A percentile compares a stretch with the other conserved stretches of the same genome.
Evolutionary conservation across 1,284 basidiomycete species (phyloP).

Genomic region (Singerocomus inundabilis): DNA sequence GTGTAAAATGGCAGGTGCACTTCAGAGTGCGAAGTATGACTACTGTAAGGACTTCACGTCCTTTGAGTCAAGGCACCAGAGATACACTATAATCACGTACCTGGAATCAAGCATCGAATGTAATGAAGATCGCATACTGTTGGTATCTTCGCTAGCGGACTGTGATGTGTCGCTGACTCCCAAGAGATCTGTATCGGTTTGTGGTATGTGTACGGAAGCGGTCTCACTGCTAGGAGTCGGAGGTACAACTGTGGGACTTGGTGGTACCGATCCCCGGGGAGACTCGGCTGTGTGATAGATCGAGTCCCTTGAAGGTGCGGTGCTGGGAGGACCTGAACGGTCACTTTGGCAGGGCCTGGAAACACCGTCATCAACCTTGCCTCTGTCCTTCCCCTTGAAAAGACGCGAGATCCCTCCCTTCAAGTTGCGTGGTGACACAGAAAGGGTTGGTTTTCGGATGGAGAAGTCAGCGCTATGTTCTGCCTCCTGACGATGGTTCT

Average conservation of each 20-base stretch:
- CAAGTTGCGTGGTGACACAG: neutral
- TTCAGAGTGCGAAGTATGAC: conserved; percentile 16
- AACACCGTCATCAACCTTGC: neutral
- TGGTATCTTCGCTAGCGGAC: conserved; percentile 13
- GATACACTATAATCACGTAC: conserved; percentile 4
- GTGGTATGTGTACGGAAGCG: neutral
- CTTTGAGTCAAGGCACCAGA: conserved; percentile 6
- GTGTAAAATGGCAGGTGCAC: conserved; percentile 2
- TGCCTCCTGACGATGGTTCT: conserved; percentile 9
- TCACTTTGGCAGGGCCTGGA: neutral
- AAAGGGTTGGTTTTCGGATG: neutral
- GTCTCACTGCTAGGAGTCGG: conserved; percentile 8
- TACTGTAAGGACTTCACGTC: conserved; percentile 16
- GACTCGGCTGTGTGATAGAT: conserved; percentile 20
- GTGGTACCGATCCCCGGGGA: conserved; percentile 4
- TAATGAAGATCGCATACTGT: conserved; percentile 3
- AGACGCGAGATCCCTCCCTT: neutral
- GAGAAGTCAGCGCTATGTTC: conserved; percentile 12
- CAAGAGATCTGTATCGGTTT: conserved; percentile 1
- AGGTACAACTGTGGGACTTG: conserved; percentile 13
- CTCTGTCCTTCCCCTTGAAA: neutral
- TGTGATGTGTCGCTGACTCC: neutral
- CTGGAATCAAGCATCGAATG: conserved; percentile 12
- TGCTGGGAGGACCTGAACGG: neutral
- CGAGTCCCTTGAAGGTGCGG: neutral